Evolutionary conservation across 2,329 filamentous ascomycete genomes (phyloP).

Genomic region (Colletotrichum tamarilloi): DNA sequence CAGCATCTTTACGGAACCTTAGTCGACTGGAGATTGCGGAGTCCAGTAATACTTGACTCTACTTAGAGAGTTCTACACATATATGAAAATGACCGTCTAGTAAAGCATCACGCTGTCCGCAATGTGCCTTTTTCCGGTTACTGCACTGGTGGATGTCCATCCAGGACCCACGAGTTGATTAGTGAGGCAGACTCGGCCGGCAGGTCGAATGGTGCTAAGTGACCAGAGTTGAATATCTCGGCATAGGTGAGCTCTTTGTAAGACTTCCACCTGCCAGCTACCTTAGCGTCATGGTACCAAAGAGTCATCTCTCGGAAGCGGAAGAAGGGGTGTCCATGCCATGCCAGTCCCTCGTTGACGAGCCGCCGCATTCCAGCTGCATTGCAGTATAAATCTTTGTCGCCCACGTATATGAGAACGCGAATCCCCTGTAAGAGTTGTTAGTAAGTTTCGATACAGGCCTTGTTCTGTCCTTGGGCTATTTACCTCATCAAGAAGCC

Average conservation of each 20-base stretch:
- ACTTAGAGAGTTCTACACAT: too few relatives aligned
- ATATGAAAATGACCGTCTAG: too few relatives aligned
- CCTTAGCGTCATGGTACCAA: constrained; percentile 7
- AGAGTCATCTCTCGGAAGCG: background rate
- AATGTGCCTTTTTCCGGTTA: background rate
- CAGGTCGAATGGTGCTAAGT: constrained; percentile 13
- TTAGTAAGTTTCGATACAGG: background rate
- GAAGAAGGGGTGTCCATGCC: constrained; percentile 11
- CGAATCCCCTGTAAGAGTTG: background rate
- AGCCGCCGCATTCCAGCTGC: constrained; percentile 13
- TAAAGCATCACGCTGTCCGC: too few relatives aligned
- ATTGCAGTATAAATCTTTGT: constrained; percentile 22
- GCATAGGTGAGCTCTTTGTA: constrained; percentile 3
- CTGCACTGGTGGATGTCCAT: background rate
- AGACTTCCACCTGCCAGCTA: constrained; percentile 4
- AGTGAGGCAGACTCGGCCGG: constrained; percentile 2
- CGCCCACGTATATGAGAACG: constrained; percentile 16
- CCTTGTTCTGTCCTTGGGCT: background rate
- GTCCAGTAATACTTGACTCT: too few relatives aligned
- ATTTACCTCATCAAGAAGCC: background rate
- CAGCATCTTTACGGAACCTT: background rate
- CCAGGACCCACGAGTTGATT: background rate
- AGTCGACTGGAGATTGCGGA: background rate
- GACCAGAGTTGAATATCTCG: constrained; percentile 15
- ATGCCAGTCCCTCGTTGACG: constrained; percentile 8